phyloP scores from a whole-genome alignment of 140 eudicot genomes.

The Ambrosia hybrid region DNA sequence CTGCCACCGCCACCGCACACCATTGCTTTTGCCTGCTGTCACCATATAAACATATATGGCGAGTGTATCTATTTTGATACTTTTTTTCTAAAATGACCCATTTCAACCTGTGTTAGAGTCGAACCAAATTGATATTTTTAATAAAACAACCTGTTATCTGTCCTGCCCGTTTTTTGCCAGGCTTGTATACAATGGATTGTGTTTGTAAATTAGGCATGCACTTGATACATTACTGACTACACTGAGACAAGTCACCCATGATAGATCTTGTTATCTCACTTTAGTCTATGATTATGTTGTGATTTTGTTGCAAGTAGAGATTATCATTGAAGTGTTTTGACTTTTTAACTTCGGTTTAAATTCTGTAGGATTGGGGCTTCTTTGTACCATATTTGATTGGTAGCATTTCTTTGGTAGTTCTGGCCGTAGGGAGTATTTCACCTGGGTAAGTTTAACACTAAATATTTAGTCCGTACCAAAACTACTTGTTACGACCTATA shows the following conservation, averaged over 20 bases:
- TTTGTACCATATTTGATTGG: constrained; percentile 95
- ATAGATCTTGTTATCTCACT: constrained; percentile 4
- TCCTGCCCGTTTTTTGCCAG: background rate
- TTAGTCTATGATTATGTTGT: background rate
- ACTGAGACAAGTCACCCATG: background rate
- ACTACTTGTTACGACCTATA: background rate
- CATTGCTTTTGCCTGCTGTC: too few relatives aligned
- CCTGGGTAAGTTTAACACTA: constrained; percentile 69
- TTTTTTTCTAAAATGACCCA: background rate
- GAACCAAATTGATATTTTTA: background rate
- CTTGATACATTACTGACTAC: background rate
- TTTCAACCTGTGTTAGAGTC: background rate
- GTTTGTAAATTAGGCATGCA: background rate
- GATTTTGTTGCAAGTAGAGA: constrained; percentile 15
- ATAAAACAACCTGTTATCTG: background rate
- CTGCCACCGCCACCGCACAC: too few relatives aligned
- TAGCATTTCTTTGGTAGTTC: constrained; percentile 91
- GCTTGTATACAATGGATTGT: background rate
- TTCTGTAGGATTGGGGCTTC: constrained; percentile 94
- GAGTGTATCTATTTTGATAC: too few relatives aligned
- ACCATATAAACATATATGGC: too few relatives aligned
- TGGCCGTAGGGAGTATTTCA: constrained; percentile 88
- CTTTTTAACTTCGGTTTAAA: constrained; percentile 10
- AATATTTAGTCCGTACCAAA: background rate
- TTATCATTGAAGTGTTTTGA: background rate